Evolutionary conservation across 768 basidiomycete genomes (phyloP).

Genomic region (Leccinum truebloodii): DNA sequence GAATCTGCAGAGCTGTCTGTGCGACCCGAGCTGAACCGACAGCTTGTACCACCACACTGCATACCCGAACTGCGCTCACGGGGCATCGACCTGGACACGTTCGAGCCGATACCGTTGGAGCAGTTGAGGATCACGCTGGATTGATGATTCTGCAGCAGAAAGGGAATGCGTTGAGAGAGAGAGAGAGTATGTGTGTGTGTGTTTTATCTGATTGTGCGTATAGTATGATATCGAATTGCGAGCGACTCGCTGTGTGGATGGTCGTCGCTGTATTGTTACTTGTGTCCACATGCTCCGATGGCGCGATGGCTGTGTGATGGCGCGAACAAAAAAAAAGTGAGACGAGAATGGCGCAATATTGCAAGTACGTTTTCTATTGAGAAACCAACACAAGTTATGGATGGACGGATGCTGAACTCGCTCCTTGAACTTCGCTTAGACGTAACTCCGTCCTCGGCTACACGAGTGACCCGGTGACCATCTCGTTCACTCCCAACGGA

Average conservation of each 20-base stretch:
- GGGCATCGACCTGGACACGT: constrained; percentile 84
- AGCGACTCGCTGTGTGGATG: constrained; percentile 24
- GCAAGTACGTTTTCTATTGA: constrained; percentile 17
- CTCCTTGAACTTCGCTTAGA: background rate
- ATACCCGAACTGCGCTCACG: constrained; percentile 87
- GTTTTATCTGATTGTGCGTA: constrained; percentile 37
- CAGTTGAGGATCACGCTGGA: constrained; percentile 93
- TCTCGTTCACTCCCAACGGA: constrained; percentile 8
- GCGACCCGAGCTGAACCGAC: constrained; percentile 89
- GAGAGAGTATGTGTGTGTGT: background rate
- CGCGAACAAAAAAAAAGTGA: constrained; percentile 8
- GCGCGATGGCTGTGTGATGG: constrained; percentile 26
- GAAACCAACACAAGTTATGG: too few species aligned
- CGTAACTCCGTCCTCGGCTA: too few species aligned
- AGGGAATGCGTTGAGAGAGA: constrained; percentile 23
- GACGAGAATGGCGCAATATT: constrained; percentile 33
- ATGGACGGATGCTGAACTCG: background rate
- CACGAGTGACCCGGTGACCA: constrained; percentile 31
- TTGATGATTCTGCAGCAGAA: constrained; percentile 46
- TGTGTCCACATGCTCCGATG: constrained; percentile 8
- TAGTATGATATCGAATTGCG: constrained; percentile 38
- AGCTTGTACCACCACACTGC: constrained; percentile 87
- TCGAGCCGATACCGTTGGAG: constrained; percentile 97
- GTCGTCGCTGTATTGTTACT: constrained; percentile 33
- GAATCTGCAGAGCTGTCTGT: constrained; percentile 81